Conservation (phyloP, 2,329 filamentous ascomycete species). For the Aspergillus proliferans region DNA sequence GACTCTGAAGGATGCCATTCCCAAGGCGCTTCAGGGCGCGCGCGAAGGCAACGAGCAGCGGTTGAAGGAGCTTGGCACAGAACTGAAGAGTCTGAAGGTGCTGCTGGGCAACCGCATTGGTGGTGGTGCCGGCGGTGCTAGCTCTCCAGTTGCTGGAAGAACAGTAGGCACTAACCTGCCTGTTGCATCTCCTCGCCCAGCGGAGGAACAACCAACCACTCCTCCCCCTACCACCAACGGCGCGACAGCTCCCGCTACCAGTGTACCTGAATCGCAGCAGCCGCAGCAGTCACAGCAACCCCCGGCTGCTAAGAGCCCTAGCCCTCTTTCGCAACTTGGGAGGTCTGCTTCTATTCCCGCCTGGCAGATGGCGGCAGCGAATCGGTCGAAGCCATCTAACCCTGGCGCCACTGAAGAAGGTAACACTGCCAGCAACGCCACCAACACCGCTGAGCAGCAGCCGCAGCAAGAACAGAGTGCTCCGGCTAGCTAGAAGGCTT, state of each 20-base stretch:
- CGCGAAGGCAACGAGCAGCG: slow-evolving; percentile 76
- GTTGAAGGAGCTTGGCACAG: slow-evolving; percentile 75
- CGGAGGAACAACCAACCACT: slow-evolving; percentile 16
- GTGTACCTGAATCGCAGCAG: neutral
- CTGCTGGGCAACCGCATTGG: slow-evolving; percentile 63
- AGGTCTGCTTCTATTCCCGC: slow-evolving; percentile 64
- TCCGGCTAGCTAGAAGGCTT: slow-evolving; percentile 20
- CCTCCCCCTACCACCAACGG: slow-evolving; percentile 19
- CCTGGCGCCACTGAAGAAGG: slow-evolving; percentile 15
- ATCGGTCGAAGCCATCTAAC: slow-evolving; percentile 35
- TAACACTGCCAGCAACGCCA: slow-evolving; percentile 8
- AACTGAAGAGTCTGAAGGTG: slow-evolving; percentile 88
- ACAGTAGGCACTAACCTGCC: slow-evolving; percentile 22
- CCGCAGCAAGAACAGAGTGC: slow-evolving; percentile 23
- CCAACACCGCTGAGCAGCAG: slow-evolving; percentile 1
- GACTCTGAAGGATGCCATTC: slow-evolving; percentile 74
- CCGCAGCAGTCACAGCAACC: slow-evolving; percentile 21
- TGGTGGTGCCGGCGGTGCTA: slow-evolving; percentile 21
- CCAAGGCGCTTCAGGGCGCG: slow-evolving; percentile 80
- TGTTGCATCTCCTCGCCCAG: slow-evolving; percentile 14
- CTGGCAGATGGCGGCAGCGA: slow-evolving; percentile 70
- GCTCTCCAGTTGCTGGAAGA: slow-evolving; percentile 26
- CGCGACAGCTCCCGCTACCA: slow-evolving; percentile 17
- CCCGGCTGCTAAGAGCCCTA: slow-evolving; percentile 25
- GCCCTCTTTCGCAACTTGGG: slow-evolving; percentile 46